These are phyloP conservation scores for Pleurotus giganteus DNA, from an alignment of 768 basidiomycete species.

Conservation along the genomic window DNA sequence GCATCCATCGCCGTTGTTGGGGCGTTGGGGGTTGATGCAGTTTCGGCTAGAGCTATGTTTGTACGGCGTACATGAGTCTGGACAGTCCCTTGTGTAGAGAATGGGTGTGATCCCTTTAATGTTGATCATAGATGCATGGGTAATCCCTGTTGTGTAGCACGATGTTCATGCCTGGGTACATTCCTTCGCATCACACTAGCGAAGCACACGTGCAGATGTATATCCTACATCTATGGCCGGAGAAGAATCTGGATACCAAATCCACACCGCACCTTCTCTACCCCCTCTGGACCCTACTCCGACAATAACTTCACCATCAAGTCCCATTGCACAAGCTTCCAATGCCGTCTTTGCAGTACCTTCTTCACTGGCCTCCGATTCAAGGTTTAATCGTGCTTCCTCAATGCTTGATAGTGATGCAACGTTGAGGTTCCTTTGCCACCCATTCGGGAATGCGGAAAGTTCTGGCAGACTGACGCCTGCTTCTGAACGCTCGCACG, in stretches of 20 bases:
- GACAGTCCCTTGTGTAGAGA: background rate
- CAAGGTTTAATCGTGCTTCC: slow-evolving; percentile 10
- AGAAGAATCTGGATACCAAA: slow-evolving; percentile 26
- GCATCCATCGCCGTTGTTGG: too few relatives aligned
- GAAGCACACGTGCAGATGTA: too few relatives aligned
- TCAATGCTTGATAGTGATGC: background rate
- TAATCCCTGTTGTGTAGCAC: slow-evolving; percentile 2
- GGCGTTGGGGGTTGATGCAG: background rate
- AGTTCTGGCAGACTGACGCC: slow-evolving; percentile 11
- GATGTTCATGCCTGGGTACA: too few relatives aligned
- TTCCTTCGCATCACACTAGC: too few relatives aligned
- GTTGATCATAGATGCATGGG: slow-evolving; percentile 12
- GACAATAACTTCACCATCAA: slow-evolving; percentile 38
- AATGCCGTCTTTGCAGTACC: slow-evolving; percentile 24
- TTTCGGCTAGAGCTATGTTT: background rate
- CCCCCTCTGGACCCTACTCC: slow-evolving; percentile 29
- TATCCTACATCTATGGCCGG: too few relatives aligned
- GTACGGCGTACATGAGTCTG: background rate
- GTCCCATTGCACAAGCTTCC: slow-evolving; percentile 40
- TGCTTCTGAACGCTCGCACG: slow-evolving; percentile 25
- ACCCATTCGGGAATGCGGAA: background rate
- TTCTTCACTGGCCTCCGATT: slow-evolving; percentile 9
- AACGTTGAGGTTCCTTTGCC: background rate
- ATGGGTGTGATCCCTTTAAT: background rate
- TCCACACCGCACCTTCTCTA: slow-evolving; percentile 36